A percentile compares a stretch with the other conserved stretches of the same genome.
Conservation (phyloP, 352 stramenopile genomes). For the Phytopythium cucurbitacearum region DNA sequence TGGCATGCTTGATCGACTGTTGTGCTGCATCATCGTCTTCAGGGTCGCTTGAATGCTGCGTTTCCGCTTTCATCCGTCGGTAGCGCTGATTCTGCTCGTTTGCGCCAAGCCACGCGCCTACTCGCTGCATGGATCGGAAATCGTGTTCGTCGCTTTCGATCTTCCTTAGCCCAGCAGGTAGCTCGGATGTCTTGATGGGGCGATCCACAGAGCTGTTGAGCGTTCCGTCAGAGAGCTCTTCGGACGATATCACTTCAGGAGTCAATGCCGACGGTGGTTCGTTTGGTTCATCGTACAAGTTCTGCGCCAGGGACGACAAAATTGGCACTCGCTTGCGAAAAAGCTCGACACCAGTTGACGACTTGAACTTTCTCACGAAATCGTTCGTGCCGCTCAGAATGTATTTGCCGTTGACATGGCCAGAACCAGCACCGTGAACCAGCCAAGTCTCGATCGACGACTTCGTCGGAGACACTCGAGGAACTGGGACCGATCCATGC, state of each 20-base stretch:
- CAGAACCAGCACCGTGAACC: conserved; percentile 42
- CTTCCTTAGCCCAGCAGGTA: conserved; percentile 29
- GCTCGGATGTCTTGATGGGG: neutral
- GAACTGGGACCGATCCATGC: conserved; percentile 34
- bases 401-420: conserved; percentile 61
- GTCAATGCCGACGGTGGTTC: conserved; percentile 2
- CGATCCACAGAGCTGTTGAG: neutral
- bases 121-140: conserved; percentile 59
- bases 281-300: conserved; percentile 19
- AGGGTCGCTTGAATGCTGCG: neutral
- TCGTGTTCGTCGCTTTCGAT: conserved; percentile 39
- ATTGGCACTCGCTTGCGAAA: conserved; percentile 62
- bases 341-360: conserved; percentile 52
- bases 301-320: conserved; percentile 37
- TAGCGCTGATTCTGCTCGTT: conserved; percentile 49
- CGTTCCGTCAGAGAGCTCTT: neutral
- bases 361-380: conserved; percentile 53
- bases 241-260: neutral
- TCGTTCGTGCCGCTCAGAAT: conserved; percentile 56
- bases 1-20: neutral
- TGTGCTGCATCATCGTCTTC: neutral
- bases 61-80: conserved; percentile 19
- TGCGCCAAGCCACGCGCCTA: conserved; percentile 55
- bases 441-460: conserved; percentile 63
- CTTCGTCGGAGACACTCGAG: conserved; percentile 23